Base-by-base conservation (phyloP, 1,284 basidiomycete species). In the Fomitopsis pinicola region DNA sequence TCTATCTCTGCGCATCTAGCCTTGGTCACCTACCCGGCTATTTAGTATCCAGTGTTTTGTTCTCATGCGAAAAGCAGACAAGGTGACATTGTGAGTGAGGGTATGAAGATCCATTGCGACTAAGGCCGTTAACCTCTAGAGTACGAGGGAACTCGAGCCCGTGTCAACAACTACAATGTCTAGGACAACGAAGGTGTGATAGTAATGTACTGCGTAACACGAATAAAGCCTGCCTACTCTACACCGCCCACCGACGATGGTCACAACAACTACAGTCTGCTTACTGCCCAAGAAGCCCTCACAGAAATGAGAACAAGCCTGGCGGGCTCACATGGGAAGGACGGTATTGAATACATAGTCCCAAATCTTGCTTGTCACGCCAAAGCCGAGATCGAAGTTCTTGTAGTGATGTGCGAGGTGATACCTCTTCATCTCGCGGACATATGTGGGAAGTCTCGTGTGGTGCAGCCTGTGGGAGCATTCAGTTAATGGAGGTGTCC, bases 401-500 rank as follows among this genome's bases (percentile, higher is more conserved):
- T 97, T 96, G 82, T 96, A 98, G 76, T 98, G 97, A 73, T 98
- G 96, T n/a, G 95, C 95, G 66, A 99, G 86, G 72, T 99, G 97
- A 72, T 98, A 98, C 73, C 92, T 91, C 82, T 99, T 99, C 89
- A 94, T 90, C 73, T 95, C 88, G 60, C 83, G 83, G 75, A 98
- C 77, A 77, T 98, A 97, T 50, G 86, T 78, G 0, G 96, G 96
- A 33, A 99, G 85, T 66, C 82, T 87, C n/a, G 91, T 92, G 78
- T 96, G 94, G 72, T 96, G 94, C 58, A 95, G 80, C 19, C 89
- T 91, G 61, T 52, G 19, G 52, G 14, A 58, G 60, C 8, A 59
- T 64, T 60, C 36, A 59, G 60, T 62, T 38, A 58, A 59, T 40
- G 30, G 10, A 36, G 12, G 38, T 56, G 46, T 48, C 28, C 12